Conservation (phyloP, 148 eudicot species). For the Camellia granthamiana region DNA sequence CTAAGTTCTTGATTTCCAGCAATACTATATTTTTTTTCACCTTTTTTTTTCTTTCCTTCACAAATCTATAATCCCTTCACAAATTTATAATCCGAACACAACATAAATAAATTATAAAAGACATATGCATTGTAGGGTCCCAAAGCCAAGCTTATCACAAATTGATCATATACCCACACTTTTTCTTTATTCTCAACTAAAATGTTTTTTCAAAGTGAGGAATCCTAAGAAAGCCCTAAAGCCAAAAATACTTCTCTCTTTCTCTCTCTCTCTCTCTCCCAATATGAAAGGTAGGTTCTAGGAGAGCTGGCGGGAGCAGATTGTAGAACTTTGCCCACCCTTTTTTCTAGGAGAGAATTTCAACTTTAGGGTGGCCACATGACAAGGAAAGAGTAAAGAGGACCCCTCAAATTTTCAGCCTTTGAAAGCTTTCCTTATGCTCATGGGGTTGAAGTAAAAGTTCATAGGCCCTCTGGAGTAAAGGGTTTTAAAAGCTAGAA, state of each 20-base stretch:
- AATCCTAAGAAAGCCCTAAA: slow-evolving; percentile 41
- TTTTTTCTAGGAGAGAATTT: slow-evolving; percentile 1
- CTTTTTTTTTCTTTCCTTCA: too few species aligned
- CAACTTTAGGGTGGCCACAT: slow-evolving; percentile 21
- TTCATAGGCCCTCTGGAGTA: slow-evolving; percentile 4
- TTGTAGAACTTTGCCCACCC: not conserved
- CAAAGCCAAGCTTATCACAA: slow-evolving; percentile 13
- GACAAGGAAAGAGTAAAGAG: slow-evolving; percentile 14
- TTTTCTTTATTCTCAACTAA: slow-evolving; percentile 16
- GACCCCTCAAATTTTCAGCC: slow-evolving; percentile 18
- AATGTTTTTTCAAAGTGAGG: slow-evolving; percentile 27
- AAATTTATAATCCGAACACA: too few species aligned
- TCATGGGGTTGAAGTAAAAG: slow-evolving; percentile 16
- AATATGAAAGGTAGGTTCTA: not conserved
- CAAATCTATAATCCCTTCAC: too few species aligned
- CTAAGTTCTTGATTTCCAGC: too few species aligned
- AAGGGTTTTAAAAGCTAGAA: slow-evolving; percentile 34
- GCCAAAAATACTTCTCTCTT: slow-evolving; percentile 20
- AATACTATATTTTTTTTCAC: too few species aligned
- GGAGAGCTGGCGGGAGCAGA: slow-evolving; percentile 20
- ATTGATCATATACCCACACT: not conserved
- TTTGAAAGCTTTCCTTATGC: slow-evolving; percentile 12
- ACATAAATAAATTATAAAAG: too few species aligned
- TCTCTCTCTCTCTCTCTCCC: slow-evolving; percentile 11
- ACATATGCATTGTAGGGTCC: not conserved